phyloP scores from a whole-genome alignment of 306 rosid genomes.

The Arachis hypogaea region DNA sequence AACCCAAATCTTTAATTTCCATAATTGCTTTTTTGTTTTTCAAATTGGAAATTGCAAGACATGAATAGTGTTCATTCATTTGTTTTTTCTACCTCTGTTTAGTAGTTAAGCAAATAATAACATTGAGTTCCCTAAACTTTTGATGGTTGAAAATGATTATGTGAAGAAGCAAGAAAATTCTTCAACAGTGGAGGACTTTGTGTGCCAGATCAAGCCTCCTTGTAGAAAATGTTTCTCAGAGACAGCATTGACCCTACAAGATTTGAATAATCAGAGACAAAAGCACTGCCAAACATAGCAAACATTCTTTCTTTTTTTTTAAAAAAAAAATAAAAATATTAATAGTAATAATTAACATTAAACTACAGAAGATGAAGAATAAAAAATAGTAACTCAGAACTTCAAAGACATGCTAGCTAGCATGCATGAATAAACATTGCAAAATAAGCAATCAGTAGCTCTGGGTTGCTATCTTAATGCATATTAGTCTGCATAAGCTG shows the following conservation, averaged over 20 bases:
- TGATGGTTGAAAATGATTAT: too few species aligned
- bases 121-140: too few species aligned
- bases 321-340: background rate
- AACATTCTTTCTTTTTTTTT: conserved; percentile 12
- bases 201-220: conserved; percentile 36
- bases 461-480: background rate
- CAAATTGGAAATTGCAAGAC: background rate
- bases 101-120: too few species aligned
- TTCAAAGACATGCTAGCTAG: conserved; percentile 1
- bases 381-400: background rate
- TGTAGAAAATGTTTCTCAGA: conserved; percentile 34
- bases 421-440: too few species aligned
- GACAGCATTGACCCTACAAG: conserved; percentile 41
- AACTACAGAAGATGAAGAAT: background rate
- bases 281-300: conserved; percentile 36
- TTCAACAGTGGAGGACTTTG: too few species aligned
- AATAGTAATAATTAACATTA: background rate
- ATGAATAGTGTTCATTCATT: conserved; percentile 23
- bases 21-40: too few species aligned
- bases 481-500: too few species aligned
- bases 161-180: too few species aligned
- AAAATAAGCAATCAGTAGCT: background rate
- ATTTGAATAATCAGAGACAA: conserved; percentile 46
- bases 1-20: background rate
- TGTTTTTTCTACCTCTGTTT: too few species aligned